Conservation (phyloP, 192 early-diverging fungal genomes). For the Mortierella alpina region DNA sequence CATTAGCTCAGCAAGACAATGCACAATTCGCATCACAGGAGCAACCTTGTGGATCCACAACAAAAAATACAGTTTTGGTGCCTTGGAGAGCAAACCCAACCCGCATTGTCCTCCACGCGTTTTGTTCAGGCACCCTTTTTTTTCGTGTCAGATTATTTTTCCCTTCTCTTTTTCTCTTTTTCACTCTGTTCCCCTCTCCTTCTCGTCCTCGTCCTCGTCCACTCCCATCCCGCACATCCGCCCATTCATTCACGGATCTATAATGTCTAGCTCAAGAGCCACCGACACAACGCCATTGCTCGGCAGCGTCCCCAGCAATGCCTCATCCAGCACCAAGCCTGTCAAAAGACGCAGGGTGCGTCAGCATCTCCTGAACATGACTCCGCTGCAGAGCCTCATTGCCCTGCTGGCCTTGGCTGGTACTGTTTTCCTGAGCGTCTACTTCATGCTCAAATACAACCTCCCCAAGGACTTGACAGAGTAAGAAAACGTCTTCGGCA, state of each 20-base stretch:
- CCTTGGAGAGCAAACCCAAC: background rate
- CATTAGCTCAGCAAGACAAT: no score
- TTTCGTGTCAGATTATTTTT: background rate
- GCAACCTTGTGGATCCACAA: no score
- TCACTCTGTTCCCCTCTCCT: background rate
- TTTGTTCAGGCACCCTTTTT: background rate
- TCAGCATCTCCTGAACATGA: slow-evolving; percentile 29
- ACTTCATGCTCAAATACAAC: slow-evolving; percentile 28
- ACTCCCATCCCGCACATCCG: slow-evolving; percentile 3
- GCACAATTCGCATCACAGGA: no score
- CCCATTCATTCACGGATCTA: background rate
- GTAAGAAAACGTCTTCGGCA: slow-evolving; percentile 14
- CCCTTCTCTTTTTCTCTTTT: slow-evolving; percentile 1
- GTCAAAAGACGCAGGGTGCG: slow-evolving; percentile 6
- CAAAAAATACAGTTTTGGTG: no score
- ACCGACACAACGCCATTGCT: slow-evolving; percentile 46
- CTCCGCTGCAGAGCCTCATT: slow-evolving; percentile 41
- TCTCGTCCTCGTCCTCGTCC: background rate
- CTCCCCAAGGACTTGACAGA: slow-evolving; percentile 41
- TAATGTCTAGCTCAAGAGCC: slow-evolving; percentile 1
- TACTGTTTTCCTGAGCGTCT: slow-evolving; percentile 14
- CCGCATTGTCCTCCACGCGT: background rate
- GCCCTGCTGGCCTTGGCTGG: slow-evolving; percentile 10
- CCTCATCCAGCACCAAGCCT: slow-evolving; percentile 4
- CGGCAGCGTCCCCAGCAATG: slow-evolving; percentile 12